Evolutionary conservation across 1,139 yeast genomes (phyloP).

Genomic region (Candida glucosophila): DNA sequence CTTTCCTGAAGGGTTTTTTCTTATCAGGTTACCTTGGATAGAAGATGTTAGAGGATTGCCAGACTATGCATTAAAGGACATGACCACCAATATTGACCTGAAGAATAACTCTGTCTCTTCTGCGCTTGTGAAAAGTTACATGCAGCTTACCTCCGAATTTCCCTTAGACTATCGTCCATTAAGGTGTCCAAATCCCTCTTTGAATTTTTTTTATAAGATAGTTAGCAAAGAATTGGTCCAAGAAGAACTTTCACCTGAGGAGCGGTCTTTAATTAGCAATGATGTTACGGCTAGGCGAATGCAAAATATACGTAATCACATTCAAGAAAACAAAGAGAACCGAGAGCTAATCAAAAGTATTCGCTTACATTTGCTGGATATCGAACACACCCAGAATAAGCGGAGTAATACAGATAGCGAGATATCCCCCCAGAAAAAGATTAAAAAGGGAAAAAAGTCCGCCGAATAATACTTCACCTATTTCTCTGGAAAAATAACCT

Average conservation of each 20-base stretch:
- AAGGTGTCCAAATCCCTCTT: slow-evolving; percentile 55
- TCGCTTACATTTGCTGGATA: too few relatives aligned
- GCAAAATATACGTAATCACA: slow-evolving; percentile 7
- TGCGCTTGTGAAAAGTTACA: slow-evolving; percentile 10
- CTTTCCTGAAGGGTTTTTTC: slow-evolving; percentile 58
- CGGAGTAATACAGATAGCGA: too few relatives aligned
- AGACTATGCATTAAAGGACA: slow-evolving; percentile 20
- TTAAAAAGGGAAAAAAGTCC: too few relatives aligned
- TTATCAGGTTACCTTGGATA: slow-evolving; percentile 52
- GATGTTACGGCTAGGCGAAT: slow-evolving; percentile 10
- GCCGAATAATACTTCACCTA: too few relatives aligned
- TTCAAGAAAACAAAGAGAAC: too few relatives aligned
- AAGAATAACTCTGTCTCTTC: slow-evolving; percentile 6
- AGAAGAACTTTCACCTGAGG: slow-evolving; percentile 35
- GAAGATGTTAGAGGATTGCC: slow-evolving; percentile 55
- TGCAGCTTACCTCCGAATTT: slow-evolving; percentile 9
- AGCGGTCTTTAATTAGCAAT: slow-evolving; percentile 10
- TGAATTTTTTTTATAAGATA: slow-evolving; percentile 58
- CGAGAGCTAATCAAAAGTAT: too few relatives aligned
- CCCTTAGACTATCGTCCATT: slow-evolving; percentile 41
- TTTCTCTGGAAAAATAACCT: too few relatives aligned
- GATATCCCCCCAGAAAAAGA: too few relatives aligned
- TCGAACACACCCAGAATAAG: too few relatives aligned
- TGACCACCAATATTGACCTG: slow-evolving; percentile 6
- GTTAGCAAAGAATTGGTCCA: slow-evolving; percentile 64